Percentiles rank a stretch among this genome's conserved stretches.
These are phyloP conservation scores for Xylaria sp. DNA, from an alignment of 495 filamentous ascomycete species.

Conservation along the genomic window DNA sequence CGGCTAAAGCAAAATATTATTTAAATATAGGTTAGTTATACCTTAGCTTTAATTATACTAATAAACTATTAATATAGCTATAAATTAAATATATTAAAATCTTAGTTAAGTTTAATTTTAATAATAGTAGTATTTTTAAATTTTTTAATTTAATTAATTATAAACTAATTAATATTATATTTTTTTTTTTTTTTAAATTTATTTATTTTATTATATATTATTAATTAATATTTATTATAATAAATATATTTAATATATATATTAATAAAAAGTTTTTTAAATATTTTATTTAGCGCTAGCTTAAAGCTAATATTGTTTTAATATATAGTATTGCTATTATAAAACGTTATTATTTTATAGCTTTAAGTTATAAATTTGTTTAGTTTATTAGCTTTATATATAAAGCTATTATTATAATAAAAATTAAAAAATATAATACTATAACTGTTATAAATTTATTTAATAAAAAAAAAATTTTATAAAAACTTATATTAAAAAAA, in stretches of 20 bases:
- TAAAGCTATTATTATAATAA: neutral
- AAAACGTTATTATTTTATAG: too few species aligned
- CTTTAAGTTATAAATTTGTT: neutral
- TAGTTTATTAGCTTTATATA: neutral
- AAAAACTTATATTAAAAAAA: neutral
- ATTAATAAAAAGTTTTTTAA: neutral
- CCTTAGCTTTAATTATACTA: neutral
- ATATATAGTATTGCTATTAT: neutral
- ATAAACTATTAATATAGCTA: neutral
- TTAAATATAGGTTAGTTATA: neutral
- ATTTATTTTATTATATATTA: neutral
- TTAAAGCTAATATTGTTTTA: neutral
- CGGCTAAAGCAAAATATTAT: neutral
- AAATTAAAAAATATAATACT: neutral
- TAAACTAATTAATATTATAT: slow-evolving; percentile 1
- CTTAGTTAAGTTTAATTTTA: neutral
- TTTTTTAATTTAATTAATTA: neutral
- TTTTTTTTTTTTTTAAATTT: neutral
- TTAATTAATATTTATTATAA: neutral
- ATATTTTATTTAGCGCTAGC: too few species aligned
- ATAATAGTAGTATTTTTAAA: neutral
- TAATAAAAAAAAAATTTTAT: neutral
- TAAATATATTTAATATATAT: neutral
- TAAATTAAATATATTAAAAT: slow-evolving; percentile 3
- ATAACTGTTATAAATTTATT: neutral